Base-by-base conservation (phyloP, 2,329 filamentous ascomycete species). In the Epichloe scottii region DNA sequence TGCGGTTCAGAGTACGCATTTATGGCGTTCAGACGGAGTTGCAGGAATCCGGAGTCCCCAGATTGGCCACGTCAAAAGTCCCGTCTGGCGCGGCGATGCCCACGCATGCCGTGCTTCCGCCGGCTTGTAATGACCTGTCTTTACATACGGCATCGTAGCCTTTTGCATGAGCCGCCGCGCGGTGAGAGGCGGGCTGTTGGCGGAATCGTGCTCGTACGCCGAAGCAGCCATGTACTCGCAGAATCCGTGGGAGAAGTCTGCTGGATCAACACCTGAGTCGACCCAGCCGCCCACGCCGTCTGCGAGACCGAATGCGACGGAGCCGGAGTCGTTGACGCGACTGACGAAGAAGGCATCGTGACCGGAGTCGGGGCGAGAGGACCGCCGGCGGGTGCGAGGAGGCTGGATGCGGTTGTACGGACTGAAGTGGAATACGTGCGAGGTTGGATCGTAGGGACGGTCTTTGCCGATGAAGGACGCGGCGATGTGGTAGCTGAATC, bases 261-360 rank as follows among this genome's bases (percentile, higher is more conserved):
- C 89, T 8, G 93, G 90, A 62, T 98, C 90, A 49, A 98, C 84
- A 43, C 89, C 89, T 39, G 86, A 91, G 59, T 95, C 87, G 56
- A 85, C 81, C 90, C 93, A 98, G 37, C 93, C 93, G 46, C 93
- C 93, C 0, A 98, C 93, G 11, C 93, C 93, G 65, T 98, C 93
- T 49, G 90, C 89, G 23, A 98, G 80, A 17, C 89, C 93, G 58
- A 98, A 84, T 0, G 90, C 88, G 11, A 95, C 78, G 40, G 82
- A 76, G 38, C 81, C 76, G 1, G 77, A 78, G 56, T 82, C 79
- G 48, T 86, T 87, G n/a, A 96, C 73, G 23, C 83, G 81, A 62
- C 85, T 80, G 59, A 93, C 85, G 68, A 98, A 98, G 72, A 96
- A 97, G 52, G 93, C 88, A 75, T 98, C 93, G 68, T 98, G 90